These are phyloP conservation scores for Yarrowia sp. DNA, from an alignment of 805 yeast species.

Conservation along the genomic window DNA sequence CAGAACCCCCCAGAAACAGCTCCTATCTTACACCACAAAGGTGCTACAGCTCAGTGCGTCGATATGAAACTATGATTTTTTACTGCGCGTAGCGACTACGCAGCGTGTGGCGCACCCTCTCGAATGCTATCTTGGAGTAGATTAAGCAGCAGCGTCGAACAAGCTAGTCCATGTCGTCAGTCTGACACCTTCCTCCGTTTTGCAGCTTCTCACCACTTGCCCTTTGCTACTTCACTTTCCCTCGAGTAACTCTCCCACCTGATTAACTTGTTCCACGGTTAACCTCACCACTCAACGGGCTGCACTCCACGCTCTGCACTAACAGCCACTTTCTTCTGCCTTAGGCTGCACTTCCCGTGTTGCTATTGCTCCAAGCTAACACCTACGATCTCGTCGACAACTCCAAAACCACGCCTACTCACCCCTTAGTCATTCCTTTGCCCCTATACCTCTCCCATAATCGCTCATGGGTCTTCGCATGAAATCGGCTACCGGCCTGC, in stretches of 20 bases:
- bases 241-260: slow-evolving; percentile 1
- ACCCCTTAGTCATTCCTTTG: slow-evolving; percentile 17
- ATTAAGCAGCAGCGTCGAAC: slow-evolving; percentile 30
- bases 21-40: slow-evolving; percentile 10
- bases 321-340: neutral
- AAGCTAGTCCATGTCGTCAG: slow-evolving; percentile 23
- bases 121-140: slow-evolving; percentile 30
- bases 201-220: slow-evolving; percentile 17
- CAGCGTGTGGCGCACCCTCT: slow-evolving; percentile 33
- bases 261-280: neutral
- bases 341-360: slow-evolving; percentile 21
- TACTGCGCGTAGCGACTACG: slow-evolving; percentile 8
- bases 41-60: slow-evolving; percentile 9
- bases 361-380: neutral
- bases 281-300: slow-evolving; percentile 1
- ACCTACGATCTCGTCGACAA: slow-evolving; percentile 1
- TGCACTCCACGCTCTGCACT: slow-evolving; percentile 7
- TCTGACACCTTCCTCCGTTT: slow-evolving; percentile 9
- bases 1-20: too few relatives aligned
- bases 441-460: neutral
- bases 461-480: slow-evolving; percentile 44
- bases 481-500: slow-evolving; percentile 51
- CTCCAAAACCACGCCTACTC: neutral
- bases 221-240: slow-evolving; percentile 4
- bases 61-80: slow-evolving; percentile 34